Conservation (phyloP, 2,329 filamentous ascomycete genomes). For the Tolypocladium endophyticum region DNA sequence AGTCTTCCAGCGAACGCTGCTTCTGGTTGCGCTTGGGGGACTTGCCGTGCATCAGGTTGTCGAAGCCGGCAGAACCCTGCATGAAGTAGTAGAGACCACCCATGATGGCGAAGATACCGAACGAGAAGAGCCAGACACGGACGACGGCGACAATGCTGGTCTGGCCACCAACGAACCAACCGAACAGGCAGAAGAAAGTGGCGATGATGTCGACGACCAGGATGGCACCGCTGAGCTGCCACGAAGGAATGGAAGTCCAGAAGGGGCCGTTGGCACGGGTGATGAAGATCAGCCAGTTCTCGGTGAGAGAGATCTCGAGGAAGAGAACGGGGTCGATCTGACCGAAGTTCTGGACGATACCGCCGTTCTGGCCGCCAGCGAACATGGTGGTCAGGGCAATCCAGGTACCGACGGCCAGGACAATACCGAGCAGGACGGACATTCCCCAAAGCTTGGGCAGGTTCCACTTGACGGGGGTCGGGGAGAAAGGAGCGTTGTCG, state of each 20-base stretch:
- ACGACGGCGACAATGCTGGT: constrained; percentile 77
- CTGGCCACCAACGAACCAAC: constrained; percentile 60
- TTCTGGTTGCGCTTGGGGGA: constrained; percentile 71
- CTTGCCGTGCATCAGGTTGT: constrained; percentile 91
- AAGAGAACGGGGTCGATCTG: constrained; percentile 74
- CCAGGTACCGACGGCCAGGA: constrained; percentile 78
- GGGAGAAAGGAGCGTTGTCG: constrained; percentile 82
- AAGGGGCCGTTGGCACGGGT: constrained; percentile 87
- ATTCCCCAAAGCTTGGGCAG: constrained; percentile 89
- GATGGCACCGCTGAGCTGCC: constrained; percentile 72
- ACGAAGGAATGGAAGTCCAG: constrained; percentile 82
- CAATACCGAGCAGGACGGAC: constrained; percentile 71
- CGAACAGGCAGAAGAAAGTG: constrained; percentile 77
- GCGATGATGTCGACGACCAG: constrained; percentile 73
- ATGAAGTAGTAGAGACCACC: constrained; percentile 66
- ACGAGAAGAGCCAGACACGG: constrained; percentile 84
- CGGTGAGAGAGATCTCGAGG: constrained; percentile 79
- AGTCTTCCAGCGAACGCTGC: constrained; percentile 80
- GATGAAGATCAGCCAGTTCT: constrained; percentile 97
- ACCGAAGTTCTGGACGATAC: constrained; percentile 86
- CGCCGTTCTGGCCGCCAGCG: constrained; percentile 56
- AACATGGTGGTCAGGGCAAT: constrained; percentile 82
- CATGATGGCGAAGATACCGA: constrained; percentile 80
- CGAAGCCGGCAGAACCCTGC: constrained; percentile 70
- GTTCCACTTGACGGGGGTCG: constrained; percentile 89